Percentiles rank a stretch among this genome's conserved stretches.
These are phyloP conservation scores for Azolla pinnata DNA, from an alignment of 75 land plant species.

Conservation along the genomic window DNA sequence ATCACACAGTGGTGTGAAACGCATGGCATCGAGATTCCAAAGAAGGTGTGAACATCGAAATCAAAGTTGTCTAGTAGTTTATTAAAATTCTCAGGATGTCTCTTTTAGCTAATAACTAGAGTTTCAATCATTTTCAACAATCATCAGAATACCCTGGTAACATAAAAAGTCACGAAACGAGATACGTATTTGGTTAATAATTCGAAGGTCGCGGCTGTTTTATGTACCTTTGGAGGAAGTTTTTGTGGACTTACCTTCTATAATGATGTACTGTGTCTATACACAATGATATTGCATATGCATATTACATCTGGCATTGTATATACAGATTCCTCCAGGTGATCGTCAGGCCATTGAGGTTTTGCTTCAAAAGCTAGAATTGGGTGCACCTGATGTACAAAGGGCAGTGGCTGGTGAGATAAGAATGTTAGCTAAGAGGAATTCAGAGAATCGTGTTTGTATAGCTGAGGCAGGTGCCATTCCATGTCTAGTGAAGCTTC, in stretches of 20 bases:
- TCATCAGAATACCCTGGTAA: too few species aligned
- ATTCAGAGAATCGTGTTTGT: conserved; percentile 51
- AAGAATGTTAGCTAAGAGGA: conserved; percentile 61
- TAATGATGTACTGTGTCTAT: background rate
- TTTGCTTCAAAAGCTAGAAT: conserved; percentile 49
- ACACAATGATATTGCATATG: too few species aligned
- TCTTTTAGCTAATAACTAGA: too few species aligned
- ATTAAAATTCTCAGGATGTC: too few species aligned
- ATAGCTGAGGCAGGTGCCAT: conserved; percentile 74
- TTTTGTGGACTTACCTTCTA: background rate
- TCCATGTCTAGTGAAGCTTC: conserved; percentile 41
- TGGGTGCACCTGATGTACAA: conserved; percentile 27
- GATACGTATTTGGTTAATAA: too few species aligned
- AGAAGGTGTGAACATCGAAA: too few species aligned
- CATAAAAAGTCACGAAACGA: too few species aligned
- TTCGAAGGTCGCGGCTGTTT: too few species aligned
- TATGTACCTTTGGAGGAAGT: too few species aligned
- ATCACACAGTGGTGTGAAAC: conserved; percentile 73
- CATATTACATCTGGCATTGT: conserved; percentile 19
- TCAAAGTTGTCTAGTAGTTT: too few species aligned
- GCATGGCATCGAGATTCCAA: conserved; percentile 51
- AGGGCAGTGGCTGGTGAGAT: conserved; percentile 64
- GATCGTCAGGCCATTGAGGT: conserved; percentile 29
- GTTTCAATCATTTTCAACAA: too few species aligned
- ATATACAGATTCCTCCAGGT: conserved; percentile 18